Evolutionary conservation across 768 basidiomycete genomes (phyloP), one percentile per base, ranked within the genome.

Genomic region (Leccinum variicolor): DNA sequence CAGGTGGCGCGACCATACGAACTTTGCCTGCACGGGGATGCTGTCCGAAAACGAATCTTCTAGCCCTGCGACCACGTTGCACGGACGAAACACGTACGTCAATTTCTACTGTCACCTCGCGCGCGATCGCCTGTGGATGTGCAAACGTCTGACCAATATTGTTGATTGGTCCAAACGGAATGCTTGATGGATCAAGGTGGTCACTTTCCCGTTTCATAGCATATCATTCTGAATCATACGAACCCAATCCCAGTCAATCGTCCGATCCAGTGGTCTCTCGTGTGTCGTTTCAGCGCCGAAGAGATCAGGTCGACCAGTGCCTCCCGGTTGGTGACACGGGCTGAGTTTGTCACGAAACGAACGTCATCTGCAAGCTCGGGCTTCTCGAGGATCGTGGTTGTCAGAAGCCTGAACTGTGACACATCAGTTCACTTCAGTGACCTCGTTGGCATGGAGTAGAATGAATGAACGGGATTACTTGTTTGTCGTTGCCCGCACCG

Each of bases 91-190:
- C 28, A 66, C 82, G 72, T 69, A 91, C 92, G 62, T 93, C 84
- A 52, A 96, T 81, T 64, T 94, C 91, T 26, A 89, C 81, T 0
- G 84, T 84, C 41, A 90, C 82, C 52, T 80, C 76, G 50, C 95
- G 81, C 28, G 94, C 93, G 41, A 86, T 66, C 2, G 91, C 92
- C 76, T 86, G 85, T 7, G 93, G 92, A 72, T 97, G 95, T 33
- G 84, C 83, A 66, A 97, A 98, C 3, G 95, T 94, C 71, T 94
- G 85, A 58, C 80, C 68, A 58, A 98, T 92, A 63, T 92, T 88
- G 70, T 97, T 97, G 76, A 98, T 96, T 17, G 95, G 95, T 29
- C 90, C 91, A 72, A 89, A 87, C 7, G 92, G 91, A 25, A 93
- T 84, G 11, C 89, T 91, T 48, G 33, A 25, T 45, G 19, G 62